phyloP scores from a whole-genome alignment of 163 green algal genomes.

The Chloromonas sp. region DNA sequence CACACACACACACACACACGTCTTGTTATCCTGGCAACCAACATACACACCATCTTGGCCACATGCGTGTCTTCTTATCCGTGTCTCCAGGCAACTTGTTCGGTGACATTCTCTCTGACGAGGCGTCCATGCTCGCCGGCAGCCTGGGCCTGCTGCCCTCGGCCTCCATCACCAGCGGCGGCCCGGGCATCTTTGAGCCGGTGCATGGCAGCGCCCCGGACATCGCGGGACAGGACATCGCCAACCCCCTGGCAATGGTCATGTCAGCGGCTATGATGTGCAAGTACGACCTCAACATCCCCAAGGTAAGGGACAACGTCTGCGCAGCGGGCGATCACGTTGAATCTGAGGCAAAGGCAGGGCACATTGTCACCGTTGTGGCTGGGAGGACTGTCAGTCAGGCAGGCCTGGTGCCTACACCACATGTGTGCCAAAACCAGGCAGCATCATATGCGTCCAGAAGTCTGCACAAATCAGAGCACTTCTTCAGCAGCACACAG shows the following conservation, averaged over 20 bases:
- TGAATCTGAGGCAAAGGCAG: too few relatives aligned
- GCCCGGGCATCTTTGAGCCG: constrained; percentile 94
- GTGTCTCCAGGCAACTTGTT: constrained; percentile 89
- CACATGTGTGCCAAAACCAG: neutral
- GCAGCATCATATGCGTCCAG: too few relatives aligned
- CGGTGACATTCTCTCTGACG: constrained; percentile 97
- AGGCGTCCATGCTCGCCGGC: constrained; percentile 94
- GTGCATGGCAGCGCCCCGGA: constrained; percentile 95
- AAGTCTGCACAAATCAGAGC: too few relatives aligned
- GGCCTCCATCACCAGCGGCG: constrained; percentile 77
- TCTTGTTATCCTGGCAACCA: too few relatives aligned
- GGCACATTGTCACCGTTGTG: too few relatives aligned
- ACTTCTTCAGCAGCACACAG: too few relatives aligned
- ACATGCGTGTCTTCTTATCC: neutral
- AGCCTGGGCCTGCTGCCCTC: constrained; percentile 96
- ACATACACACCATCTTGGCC: too few relatives aligned
- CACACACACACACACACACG: neutral
- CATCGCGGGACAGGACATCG: constrained; percentile 81
- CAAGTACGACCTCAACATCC: constrained; percentile 87
- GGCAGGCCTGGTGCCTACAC: too few relatives aligned
- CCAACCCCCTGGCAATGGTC: constrained; percentile 70
- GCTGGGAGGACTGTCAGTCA: too few relatives aligned
- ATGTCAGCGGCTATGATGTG: constrained; percentile 98
- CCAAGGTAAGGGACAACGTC: constrained; percentile 39
- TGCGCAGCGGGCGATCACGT: too few relatives aligned